A percentile compares a stretch with the other conserved stretches of the same genome.
Conservation (phyloP, 805 yeast species). For the Wickerhamiella galacta region DNA sequence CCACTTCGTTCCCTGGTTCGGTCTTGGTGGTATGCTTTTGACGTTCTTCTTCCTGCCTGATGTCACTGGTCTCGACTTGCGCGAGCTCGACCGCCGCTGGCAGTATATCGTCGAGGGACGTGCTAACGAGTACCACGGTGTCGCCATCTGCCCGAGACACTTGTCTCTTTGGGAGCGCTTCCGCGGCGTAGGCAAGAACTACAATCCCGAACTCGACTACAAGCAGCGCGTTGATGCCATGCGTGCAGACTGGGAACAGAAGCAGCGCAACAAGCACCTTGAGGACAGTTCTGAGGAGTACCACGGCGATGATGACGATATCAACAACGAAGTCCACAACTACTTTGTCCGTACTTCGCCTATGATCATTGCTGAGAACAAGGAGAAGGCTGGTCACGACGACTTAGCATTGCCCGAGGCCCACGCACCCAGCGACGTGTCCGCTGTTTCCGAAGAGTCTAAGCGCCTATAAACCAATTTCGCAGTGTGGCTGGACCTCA, state of each 20-base stretch:
- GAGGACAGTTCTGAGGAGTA: constrained; percentile 11
- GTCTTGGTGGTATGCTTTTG: constrained; percentile 23
- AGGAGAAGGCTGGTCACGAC: constrained; percentile 13
- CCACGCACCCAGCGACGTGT: constrained; percentile 2
- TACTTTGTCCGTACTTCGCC: constrained; percentile 24
- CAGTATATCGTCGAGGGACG: constrained; percentile 21
- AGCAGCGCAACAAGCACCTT: constrained; percentile 17
- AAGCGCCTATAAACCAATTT: too few species aligned
- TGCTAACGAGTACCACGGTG: constrained; percentile 24
- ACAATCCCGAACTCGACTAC: constrained; percentile 25
- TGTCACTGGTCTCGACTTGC: constrained; percentile 24
- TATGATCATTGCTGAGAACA: constrained; percentile 16
- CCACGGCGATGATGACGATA: constrained; percentile 15
- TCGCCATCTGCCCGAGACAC: constrained; percentile 24
- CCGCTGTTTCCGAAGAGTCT: too few species aligned
- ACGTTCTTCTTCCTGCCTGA: constrained; percentile 23
- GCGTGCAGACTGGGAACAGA: constrained; percentile 23
- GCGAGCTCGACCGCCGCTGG: constrained; percentile 26
- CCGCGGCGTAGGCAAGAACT: constrained; percentile 21
- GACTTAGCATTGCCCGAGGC: constrained; percentile 21
- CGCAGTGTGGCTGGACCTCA: too few species aligned
- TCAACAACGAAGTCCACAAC: constrained; percentile 20
- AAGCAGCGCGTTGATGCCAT: constrained; percentile 24
- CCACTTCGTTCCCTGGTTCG: constrained; percentile 26
- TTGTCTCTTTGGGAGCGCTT: constrained; percentile 23